Percentiles rank a stretch among this genome's conserved stretches.
phyloP scores from a whole-genome alignment of 2,329 filamentous ascomycete species.

The Cercospora nicotianae region DNA sequence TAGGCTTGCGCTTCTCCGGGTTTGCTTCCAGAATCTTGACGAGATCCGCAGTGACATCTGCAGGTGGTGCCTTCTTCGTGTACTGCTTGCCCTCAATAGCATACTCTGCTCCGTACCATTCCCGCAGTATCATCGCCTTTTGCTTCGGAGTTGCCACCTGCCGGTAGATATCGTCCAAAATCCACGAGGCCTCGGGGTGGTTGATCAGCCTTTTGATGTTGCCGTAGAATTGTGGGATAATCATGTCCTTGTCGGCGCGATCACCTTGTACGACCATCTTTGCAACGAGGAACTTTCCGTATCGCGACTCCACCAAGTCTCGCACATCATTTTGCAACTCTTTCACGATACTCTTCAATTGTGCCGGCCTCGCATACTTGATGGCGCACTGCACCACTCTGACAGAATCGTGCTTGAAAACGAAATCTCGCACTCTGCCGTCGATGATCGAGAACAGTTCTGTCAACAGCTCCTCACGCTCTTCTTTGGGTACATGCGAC shows the following conservation, averaged over 20 bases:
- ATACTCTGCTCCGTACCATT: slow-evolving; percentile 97
- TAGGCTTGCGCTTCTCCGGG: slow-evolving; percentile 81
- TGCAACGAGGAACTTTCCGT: slow-evolving; percentile 95
- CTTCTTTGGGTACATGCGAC: slow-evolving; percentile 86
- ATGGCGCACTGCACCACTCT: slow-evolving; percentile 93
- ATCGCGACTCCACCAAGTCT: slow-evolving; percentile 86
- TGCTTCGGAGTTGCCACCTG: slow-evolving; percentile 82
- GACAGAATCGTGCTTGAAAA: slow-evolving; percentile 98
- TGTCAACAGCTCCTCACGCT: slow-evolving; percentile 80
- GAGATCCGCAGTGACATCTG: slow-evolving; percentile 61
- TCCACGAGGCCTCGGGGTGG: slow-evolving; percentile 95
- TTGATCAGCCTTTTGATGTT: slow-evolving; percentile 91
- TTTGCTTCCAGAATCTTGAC: slow-evolving; percentile 70
- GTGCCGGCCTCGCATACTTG: slow-evolving; percentile 86
- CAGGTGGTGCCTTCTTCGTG: slow-evolving; percentile 36
- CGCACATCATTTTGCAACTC: slow-evolving; percentile 85
- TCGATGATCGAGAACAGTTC: slow-evolving; percentile 92
- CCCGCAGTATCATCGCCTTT: slow-evolving; percentile 78
- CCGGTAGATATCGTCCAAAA: slow-evolving; percentile 94
- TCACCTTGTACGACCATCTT: slow-evolving; percentile 95
- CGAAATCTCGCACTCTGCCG: slow-evolving; percentile 88
- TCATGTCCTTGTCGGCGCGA: slow-evolving; percentile 78
- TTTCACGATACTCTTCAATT: slow-evolving; percentile 79
- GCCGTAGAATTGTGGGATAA: slow-evolving; percentile 93
- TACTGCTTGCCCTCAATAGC: slow-evolving; percentile 71